Evolutionary conservation across 1,284 basidiomycete genomes (phyloP), one percentile per base, ranked within the genome.

Genomic region (Xerocomus cyaneibrunnescens): DNA sequence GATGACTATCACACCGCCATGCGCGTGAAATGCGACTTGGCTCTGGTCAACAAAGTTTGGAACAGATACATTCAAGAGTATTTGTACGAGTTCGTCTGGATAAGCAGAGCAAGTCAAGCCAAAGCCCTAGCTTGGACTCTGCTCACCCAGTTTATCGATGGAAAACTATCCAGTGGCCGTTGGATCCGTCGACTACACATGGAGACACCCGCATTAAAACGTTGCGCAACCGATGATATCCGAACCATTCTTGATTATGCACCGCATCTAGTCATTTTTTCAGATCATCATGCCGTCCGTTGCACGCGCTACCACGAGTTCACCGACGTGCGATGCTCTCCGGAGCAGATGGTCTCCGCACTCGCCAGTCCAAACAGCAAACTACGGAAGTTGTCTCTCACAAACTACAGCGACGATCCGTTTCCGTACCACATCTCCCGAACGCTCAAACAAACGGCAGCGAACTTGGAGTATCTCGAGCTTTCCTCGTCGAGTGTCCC

Each of bases 1-100:
- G 49, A 50, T 14, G 70, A 74, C 23, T 84, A 88, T 60, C 70
- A 72, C 30, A 55, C 66, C 2, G 63, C 71, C 52, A 78, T 87
- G 73, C 61, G 58, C 9, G 68, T 71, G 52, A 86, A 86, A 60
- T 69, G 71, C 23, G 66, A 69, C 45, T 65, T 86, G 21, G 73
- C 79, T 6, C 70, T 79, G 36, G 85, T 88, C 7, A 81, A 69
- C 58, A 74, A 76, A 44, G 64, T 70, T 7, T 88, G 82, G 81
- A 73, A 80, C 62, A 71, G 65, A 36, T 72, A 81, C 51, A 71
- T 75, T 12, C 78, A 80, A 54, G 75, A 76, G 40, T 75, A 78
- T 39, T 64, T 87, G 13, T 88, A 78, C 67, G 83, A 87, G 61
- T 83, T 80, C 62, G 75, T 88, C 37, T 86, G 86, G 86, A 81